Conservation (phyloP, 805 yeast genomes). For the Candida manassasensis region DNA sequence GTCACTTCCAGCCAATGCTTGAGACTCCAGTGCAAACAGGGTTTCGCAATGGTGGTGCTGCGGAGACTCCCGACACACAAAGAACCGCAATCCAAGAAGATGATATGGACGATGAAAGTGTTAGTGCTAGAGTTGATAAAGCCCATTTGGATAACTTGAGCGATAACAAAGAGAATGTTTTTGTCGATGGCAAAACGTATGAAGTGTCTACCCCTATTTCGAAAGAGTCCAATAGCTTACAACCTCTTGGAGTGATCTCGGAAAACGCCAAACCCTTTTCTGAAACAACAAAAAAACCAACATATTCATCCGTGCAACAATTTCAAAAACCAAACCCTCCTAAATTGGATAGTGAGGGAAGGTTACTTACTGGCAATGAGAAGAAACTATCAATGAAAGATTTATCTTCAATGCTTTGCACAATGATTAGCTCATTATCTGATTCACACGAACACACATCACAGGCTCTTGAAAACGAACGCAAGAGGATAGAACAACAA, state of each 20-base stretch:
- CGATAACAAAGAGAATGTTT: slow-evolving; percentile 49
- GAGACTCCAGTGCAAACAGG: slow-evolving; percentile 28
- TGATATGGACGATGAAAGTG: slow-evolving; percentile 27
- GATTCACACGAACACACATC: slow-evolving; percentile 52
- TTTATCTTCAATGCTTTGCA: slow-evolving; percentile 29
- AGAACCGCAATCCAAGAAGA: slow-evolving; percentile 42
- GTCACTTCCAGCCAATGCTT: slow-evolving; percentile 10
- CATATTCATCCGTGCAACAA: slow-evolving; percentile 7
- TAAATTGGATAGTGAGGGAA: slow-evolving; percentile 26
- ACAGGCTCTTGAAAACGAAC: slow-evolving; percentile 32
- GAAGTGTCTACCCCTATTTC: slow-evolving; percentile 28
- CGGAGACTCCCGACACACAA: slow-evolving; percentile 44
- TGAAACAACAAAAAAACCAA: slow-evolving; percentile 6
- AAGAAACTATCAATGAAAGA: slow-evolving; percentile 27
- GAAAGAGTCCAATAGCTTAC: slow-evolving; percentile 14
- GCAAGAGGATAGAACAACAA: slow-evolving; percentile 46
- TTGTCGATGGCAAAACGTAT: slow-evolving; percentile 33
- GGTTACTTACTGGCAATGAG: slow-evolving; percentile 15
- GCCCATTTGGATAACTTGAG: slow-evolving; percentile 28
- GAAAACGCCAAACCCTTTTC: slow-evolving; percentile 30
- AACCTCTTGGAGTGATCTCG: slow-evolving; percentile 28
- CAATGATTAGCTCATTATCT: slow-evolving; percentile 46
- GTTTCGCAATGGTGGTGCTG: slow-evolving; percentile 8
- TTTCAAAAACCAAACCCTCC: slow-evolving; percentile 32
- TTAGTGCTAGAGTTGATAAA: slow-evolving; percentile 27